Evolutionary conservation across 345 rosid genomes (phyloP).

Genomic region (Geranium rotundifolium): DNA sequence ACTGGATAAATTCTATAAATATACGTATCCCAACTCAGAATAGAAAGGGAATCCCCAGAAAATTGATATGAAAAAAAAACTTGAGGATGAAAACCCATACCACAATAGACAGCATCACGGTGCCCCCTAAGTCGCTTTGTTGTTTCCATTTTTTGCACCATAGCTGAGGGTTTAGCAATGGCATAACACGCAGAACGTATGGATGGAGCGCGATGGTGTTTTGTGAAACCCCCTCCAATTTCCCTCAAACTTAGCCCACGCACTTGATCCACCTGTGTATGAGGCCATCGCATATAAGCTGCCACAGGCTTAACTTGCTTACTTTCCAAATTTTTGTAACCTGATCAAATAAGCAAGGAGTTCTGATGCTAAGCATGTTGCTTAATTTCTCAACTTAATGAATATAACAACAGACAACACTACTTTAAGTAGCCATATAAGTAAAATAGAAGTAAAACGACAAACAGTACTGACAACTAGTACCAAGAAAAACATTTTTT

Average conservation of each 20-base stretch:
- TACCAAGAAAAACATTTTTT: too few species aligned
- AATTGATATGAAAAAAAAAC: constrained; percentile 7
- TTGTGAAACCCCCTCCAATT: constrained; percentile 94
- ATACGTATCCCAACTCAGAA: not conserved
- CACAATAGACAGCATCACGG: constrained; percentile 96
- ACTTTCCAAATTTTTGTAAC: constrained; percentile 26
- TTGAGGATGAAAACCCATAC: constrained; percentile 32
- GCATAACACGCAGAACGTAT: constrained; percentile 81
- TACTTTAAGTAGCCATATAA: not conserved
- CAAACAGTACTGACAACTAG: too few species aligned
- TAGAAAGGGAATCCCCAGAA: not conserved
- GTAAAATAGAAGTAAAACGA: not conserved
- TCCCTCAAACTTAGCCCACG: constrained; percentile 90
- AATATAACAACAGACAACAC: not conserved
- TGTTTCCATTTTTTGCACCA: constrained; percentile 94
- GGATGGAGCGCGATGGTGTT: constrained; percentile 95
- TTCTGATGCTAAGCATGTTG: not conserved
- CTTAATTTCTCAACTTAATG: not conserved
- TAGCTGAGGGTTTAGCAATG: constrained; percentile 79
- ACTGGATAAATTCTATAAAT: not conserved
- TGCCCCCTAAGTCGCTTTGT: constrained; percentile 86
- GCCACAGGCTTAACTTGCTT: constrained; percentile 41
- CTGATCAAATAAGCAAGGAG: constrained; percentile 24
- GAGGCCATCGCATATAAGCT: constrained; percentile 85
- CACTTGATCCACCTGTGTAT: constrained; percentile 87